Conservation (phyloP, 2,329 filamentous ascomycete genomes). For the Sarocladium kiliense region DNA sequence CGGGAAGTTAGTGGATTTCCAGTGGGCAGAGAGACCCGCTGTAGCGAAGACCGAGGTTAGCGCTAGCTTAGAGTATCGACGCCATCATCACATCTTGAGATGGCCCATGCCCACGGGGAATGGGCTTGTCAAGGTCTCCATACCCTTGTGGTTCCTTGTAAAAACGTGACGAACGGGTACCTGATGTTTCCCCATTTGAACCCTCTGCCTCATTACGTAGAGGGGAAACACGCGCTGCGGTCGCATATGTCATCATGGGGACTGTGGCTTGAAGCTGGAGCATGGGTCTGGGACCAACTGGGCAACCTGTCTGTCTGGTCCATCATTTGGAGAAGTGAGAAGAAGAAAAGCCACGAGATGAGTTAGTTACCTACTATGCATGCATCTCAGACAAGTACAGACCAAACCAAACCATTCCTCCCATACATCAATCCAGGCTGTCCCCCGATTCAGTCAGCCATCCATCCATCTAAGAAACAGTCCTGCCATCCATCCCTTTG, state of each 20-base stretch:
- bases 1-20: background rate
- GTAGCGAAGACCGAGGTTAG: background rate
- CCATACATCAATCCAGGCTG: background rate
- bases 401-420: background rate
- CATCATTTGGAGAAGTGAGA: background rate
- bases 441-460: too few species aligned
- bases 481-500: background rate
- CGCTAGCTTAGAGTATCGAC: background rate
- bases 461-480: background rate
- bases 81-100: background rate
- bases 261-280: background rate
- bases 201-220: conserved; percentile 1
- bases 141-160: too few species aligned
- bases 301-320: too few species aligned
- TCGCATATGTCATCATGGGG: conserved; percentile 6
- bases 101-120: background rate
- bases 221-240: background rate
- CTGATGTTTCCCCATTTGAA: background rate
- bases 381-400: background rate
- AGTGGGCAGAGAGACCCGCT: background rate
- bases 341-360: background rate
- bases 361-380: background rate
- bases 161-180: too few species aligned
- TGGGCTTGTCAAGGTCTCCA: too few species aligned
- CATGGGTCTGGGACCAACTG: background rate